Percentiles rank a stretch among this genome's conserved stretches.
Conservation (phyloP, 352 stramenopile species). For the Pythium sp. region DNA sequence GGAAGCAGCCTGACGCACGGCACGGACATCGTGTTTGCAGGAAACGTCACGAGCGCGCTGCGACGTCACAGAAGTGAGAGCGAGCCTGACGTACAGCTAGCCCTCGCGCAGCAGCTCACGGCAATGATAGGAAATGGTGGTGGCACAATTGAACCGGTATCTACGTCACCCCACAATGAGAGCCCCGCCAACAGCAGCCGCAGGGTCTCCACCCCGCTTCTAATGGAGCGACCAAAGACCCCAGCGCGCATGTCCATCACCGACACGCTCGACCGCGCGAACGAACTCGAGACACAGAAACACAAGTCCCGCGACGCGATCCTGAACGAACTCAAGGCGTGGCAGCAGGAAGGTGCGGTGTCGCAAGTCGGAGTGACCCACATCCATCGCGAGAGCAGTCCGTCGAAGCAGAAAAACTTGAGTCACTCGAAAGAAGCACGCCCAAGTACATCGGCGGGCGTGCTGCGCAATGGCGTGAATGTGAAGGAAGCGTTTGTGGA, state of each 20-base stretch:
- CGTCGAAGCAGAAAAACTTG: conserved; percentile 19
- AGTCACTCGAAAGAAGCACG: conserved; percentile 16
- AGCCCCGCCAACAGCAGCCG: neutral
- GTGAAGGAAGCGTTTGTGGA: conserved; percentile 65
- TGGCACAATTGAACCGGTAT: neutral
- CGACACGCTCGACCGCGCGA: conserved; percentile 67
- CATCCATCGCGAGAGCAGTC: conserved; percentile 14
- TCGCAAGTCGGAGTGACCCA: conserved; percentile 37
- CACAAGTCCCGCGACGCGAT: conserved; percentile 65
- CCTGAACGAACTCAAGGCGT: conserved; percentile 59
- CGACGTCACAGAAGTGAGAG: conserved; percentile 66
- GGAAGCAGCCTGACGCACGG: conserved; percentile 86
- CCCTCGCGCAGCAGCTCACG: conserved; percentile 9
- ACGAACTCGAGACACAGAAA: conserved; percentile 58
- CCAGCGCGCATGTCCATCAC: conserved; percentile 72
- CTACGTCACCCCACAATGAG: neutral
- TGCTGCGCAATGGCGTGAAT: conserved; percentile 33
- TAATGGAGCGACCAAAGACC: conserved; percentile 47
- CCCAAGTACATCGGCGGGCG: conserved; percentile 52
- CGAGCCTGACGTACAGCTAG: conserved; percentile 26
- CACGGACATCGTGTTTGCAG: conserved; percentile 84
- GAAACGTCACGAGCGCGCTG: conserved; percentile 84
- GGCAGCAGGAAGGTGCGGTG: conserved; percentile 56
- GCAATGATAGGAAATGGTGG: neutral
- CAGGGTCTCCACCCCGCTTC: neutral